These are phyloP conservation scores for Paspalum vaginatum DNA, from an alignment of 176 grass and related monocot genomes.

Conservation along the genomic window DNA sequence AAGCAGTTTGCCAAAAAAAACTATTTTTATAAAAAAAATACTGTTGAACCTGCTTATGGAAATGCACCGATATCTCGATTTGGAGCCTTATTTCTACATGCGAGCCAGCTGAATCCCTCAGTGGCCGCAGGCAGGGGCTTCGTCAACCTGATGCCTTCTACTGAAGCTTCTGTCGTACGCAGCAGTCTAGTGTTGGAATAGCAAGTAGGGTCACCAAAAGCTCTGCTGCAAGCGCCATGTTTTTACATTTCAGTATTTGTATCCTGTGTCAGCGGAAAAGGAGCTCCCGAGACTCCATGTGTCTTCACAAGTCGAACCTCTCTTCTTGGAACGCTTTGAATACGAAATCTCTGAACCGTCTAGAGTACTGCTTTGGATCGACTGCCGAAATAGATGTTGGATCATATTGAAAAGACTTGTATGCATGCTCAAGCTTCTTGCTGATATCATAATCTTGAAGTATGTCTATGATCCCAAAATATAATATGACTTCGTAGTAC, in stretches of 20 bases:
- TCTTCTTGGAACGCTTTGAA: constrained; percentile 88
- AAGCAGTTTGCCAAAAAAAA: neutral
- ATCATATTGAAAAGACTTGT: constrained; percentile 88
- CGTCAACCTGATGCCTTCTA: constrained; percentile 9
- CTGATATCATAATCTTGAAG: constrained; percentile 95
- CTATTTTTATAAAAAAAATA: constrained; percentile 35
- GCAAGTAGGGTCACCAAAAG: constrained; percentile 46
- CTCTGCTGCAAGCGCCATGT: constrained; percentile 17
- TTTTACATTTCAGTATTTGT: constrained; percentile 23
- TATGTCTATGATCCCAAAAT: constrained; percentile 95
- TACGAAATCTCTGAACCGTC: constrained; percentile 83
- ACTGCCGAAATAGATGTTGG: constrained; percentile 88
- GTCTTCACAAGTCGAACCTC: constrained; percentile 51
- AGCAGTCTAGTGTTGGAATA: constrained; percentile 31
- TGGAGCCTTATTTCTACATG: constrained; percentile 48
- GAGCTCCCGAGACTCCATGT: constrained; percentile 14
- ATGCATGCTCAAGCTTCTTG: constrained; percentile 94
- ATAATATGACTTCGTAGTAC: constrained; percentile 72
- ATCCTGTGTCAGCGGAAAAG: constrained; percentile 22
- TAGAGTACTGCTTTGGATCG: constrained; percentile 85
- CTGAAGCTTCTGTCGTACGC: constrained; percentile 28
- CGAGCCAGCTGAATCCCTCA: constrained; percentile 32
- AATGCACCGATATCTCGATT: constrained; percentile 31
- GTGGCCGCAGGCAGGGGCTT: constrained; percentile 14
- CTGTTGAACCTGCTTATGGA: constrained; percentile 49